Evolutionary conservation across 106 monocot genomes (phyloP).

Genomic region (Apostasia shenzhenica): DNA sequence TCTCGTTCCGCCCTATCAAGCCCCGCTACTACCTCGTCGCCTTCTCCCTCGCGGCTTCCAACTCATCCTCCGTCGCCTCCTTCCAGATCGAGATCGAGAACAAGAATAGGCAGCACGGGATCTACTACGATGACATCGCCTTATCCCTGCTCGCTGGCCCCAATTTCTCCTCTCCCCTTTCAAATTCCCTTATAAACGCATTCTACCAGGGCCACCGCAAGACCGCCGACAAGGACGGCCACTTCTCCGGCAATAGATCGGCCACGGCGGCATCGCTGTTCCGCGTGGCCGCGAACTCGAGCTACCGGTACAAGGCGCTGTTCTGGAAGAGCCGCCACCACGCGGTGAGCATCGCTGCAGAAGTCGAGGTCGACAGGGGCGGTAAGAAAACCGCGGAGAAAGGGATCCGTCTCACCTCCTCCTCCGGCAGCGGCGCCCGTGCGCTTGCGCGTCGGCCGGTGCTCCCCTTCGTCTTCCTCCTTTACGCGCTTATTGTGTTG

Average conservation of each 20-base stretch:
- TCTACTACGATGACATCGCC: slow-evolving; percentile 14
- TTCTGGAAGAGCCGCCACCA: slow-evolving; percentile 10
- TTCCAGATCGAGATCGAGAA: slow-evolving; percentile 16
- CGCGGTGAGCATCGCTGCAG: neutral
- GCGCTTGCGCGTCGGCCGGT: neutral
- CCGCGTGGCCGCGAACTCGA: slow-evolving; percentile 6
- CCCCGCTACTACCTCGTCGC: slow-evolving; percentile 23
- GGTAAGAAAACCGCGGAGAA: slow-evolving; percentile 17
- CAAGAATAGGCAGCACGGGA: slow-evolving; percentile 11
- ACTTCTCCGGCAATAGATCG: neutral
- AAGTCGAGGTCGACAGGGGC: slow-evolving; percentile 2
- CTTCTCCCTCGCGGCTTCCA: slow-evolving; percentile 10
- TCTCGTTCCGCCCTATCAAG: slow-evolving; percentile 7
- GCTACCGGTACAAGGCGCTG: slow-evolving; percentile 13
- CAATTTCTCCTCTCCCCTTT: neutral
- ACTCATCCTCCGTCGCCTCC: neutral
- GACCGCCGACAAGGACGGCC: slow-evolving; percentile 1
- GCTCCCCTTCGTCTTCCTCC: neutral
- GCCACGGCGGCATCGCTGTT: neutral
- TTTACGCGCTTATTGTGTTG: neutral
- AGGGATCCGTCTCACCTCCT: slow-evolving; percentile 9
- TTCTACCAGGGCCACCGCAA: slow-evolving; percentile 20
- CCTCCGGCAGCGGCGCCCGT: neutral
- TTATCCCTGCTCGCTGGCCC: neutral
- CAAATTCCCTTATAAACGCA: neutral